Conservation (phyloP, 2,329 filamentous ascomycete genomes). For the Alternaria novae-zelandiae region DNA sequence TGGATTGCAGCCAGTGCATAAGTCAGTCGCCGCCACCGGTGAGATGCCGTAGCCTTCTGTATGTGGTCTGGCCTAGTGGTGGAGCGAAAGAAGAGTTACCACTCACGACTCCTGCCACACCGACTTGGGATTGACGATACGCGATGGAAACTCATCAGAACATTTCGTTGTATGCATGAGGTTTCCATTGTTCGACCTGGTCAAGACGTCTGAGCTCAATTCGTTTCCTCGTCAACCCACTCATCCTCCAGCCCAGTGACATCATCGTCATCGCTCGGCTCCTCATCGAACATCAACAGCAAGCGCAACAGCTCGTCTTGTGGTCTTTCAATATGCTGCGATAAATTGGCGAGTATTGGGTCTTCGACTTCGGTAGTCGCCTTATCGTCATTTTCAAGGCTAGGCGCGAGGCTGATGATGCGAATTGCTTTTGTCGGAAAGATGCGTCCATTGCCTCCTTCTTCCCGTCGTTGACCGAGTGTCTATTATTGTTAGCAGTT, state of each 20-base stretch:
- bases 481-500: background rate
- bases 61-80: too few relatives aligned
- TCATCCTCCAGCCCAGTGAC: background rate
- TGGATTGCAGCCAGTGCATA: too few relatives aligned
- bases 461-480: constrained; percentile 1
- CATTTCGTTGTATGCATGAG: too few relatives aligned
- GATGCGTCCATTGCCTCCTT: background rate
- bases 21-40: too few relatives aligned
- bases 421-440: constrained; percentile 9
- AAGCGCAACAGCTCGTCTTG: background rate
- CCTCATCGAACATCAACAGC: constrained; percentile 3
- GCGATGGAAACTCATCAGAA: too few relatives aligned
- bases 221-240: background rate
- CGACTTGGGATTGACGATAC: too few relatives aligned
- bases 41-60: too few relatives aligned
- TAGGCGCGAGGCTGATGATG: constrained; percentile 8
- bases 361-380: background rate
- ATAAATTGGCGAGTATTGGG: background rate
- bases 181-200: too few relatives aligned
- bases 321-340: background rate
- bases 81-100: too few relatives aligned
- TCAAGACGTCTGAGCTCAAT: background rate
- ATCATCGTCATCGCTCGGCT: background rate
- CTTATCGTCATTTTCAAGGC: background rate
- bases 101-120: too few relatives aligned